phyloP scores from a whole-genome alignment of 1,284 basidiomycete species.

The Papiliotrema nemorosa region DNA sequence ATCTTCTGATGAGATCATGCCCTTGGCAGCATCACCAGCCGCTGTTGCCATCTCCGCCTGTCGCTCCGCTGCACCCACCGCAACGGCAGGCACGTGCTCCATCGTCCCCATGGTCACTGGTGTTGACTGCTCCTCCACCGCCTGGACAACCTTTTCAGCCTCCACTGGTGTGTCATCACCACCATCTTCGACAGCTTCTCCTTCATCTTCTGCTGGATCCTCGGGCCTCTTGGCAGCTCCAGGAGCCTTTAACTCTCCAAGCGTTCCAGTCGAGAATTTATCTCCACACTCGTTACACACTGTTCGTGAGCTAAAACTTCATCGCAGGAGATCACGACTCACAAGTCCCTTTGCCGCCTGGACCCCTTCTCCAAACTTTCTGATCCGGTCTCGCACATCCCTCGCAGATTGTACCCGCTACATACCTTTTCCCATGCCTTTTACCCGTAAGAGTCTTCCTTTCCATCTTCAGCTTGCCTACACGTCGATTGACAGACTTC shows the following conservation, averaged over 20 bases:
- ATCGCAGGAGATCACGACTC: slow-evolving; percentile 12
- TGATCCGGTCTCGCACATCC: slow-evolving; percentile 33
- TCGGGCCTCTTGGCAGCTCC: slow-evolving; percentile 21
- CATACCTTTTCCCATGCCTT: slow-evolving; percentile 16
- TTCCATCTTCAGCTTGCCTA: slow-evolving; percentile 4
- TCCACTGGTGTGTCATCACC: not conserved
- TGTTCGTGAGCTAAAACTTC: slow-evolving; percentile 10
- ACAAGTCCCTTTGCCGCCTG: slow-evolving; percentile 37
- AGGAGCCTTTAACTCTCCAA: slow-evolving; percentile 35
- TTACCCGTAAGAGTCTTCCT: slow-evolving; percentile 11
- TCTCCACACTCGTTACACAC: slow-evolving; percentile 45
- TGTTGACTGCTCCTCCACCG: no score
- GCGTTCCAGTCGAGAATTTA: slow-evolving; percentile 30
- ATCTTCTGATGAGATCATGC: no score
- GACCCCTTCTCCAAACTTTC: slow-evolving; percentile 44
- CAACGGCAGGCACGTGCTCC: no score
- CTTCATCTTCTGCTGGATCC: not conserved
- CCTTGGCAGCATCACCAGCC: no score
- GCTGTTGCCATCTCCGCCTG: no score
- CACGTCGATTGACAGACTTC: slow-evolving; percentile 5
- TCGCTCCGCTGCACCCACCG: no score
- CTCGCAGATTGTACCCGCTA: slow-evolving; percentile 32
- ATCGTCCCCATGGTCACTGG: no score
- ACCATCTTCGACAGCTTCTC: not conserved
- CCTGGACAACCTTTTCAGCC: no score